A percentile compares a stretch with the other conserved stretches of the same genome.
Evolutionary conservation across 2,329 filamentous ascomycete species (phyloP).

Genomic region (Talaromyces amestolkiae): DNA sequence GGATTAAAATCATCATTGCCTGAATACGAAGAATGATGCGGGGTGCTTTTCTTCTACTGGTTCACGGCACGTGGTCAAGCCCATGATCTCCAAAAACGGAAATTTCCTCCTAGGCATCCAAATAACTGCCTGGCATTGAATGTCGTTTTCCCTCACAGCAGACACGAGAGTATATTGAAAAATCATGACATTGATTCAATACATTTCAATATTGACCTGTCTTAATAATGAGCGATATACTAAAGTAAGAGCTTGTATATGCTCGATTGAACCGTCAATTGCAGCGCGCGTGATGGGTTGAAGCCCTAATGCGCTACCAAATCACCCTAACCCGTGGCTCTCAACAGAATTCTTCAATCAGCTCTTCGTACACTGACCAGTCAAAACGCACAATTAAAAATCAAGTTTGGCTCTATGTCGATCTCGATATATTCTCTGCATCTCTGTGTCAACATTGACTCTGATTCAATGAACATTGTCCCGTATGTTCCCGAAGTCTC

Average conservation of each 20-base stretch:
- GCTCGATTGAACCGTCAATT: not conserved
- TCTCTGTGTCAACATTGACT: not conserved
- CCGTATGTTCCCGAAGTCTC: not conserved
- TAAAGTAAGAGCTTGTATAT: not conserved
- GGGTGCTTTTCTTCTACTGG: not conserved
- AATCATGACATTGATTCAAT: not conserved
- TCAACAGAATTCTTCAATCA: not conserved
- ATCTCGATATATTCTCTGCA: not conserved
- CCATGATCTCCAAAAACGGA: not conserved
- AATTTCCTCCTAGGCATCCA: conserved; percentile 1
- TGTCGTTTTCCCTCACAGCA: not conserved
- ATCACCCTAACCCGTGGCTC: not conserved
- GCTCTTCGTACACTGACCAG: not conserved
- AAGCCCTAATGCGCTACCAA: not conserved
- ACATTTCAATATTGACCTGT: not conserved
- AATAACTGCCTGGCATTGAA: not conserved
- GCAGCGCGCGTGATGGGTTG: not conserved
- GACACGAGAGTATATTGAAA: not conserved
- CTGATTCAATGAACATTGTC: not conserved
- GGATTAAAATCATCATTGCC: not conserved
- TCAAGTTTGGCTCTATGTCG: not conserved
- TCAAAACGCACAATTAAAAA: not conserved
- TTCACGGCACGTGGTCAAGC: not conserved
- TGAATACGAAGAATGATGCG: not conserved
- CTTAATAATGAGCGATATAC: not conserved